These are phyloP conservation scores for Rhizomucor miehei DNA, from an alignment of 371 early-diverging fungal genomes.

Conservation along the genomic window DNA sequence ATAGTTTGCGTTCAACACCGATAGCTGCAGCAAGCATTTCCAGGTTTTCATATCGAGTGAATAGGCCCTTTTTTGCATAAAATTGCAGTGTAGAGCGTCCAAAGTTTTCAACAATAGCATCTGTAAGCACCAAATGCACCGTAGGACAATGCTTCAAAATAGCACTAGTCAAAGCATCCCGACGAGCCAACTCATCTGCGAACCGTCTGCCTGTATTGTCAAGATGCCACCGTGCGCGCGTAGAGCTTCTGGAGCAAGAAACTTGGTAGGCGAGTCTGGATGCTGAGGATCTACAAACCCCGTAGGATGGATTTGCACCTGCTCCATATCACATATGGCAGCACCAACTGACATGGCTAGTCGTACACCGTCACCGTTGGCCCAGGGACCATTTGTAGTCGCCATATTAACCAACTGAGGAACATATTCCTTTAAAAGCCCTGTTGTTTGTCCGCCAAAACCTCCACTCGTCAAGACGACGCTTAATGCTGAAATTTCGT, in stretches of 20 bases:
- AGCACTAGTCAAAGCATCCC: constrained; percentile 56
- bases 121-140: constrained; percentile 55
- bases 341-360: constrained; percentile 64
- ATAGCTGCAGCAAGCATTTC: constrained; percentile 56
- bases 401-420: constrained; percentile 66
- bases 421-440: constrained; percentile 46
- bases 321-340: constrained; percentile 68
- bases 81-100: constrained; percentile 59
- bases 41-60: constrained; percentile 49
- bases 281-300: constrained; percentile 76
- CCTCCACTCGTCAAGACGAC: constrained; percentile 37
- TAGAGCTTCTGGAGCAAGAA: constrained; percentile 81
- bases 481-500: constrained; percentile 23
- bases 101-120: constrained; percentile 50
- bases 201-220: constrained; percentile 69
- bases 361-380: constrained; percentile 80
- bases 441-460: constrained; percentile 27
- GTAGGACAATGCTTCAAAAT: constrained; percentile 25
- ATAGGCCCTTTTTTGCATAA: constrained; percentile 58
- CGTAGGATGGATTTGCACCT: constrained; percentile 83
- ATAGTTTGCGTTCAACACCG: constrained; percentile 34
- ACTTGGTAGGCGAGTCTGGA: constrained; percentile 58
- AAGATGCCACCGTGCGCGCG: constrained; percentile 80
- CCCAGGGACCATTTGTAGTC: constrained; percentile 84
- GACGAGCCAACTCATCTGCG: constrained; percentile 66